Base-by-base conservation (phyloP, 306 rosid genomes). In the Glycine latifolia region DNA sequence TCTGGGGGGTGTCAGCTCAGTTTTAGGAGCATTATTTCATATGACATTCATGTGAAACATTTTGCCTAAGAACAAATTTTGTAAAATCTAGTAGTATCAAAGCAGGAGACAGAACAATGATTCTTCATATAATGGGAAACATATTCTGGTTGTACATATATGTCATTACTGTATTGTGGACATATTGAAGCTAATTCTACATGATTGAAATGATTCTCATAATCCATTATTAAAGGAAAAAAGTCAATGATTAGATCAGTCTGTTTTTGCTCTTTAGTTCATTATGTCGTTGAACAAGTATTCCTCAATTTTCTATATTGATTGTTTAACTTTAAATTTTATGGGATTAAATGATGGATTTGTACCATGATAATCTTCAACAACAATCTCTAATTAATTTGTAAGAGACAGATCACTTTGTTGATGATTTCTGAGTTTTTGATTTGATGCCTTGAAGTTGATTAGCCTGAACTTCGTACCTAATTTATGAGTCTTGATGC, bases 281-380 rank as follows among this genome's bases (percentile, higher is more conserved):
- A 26, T 26, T 26, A 26, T 26, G 31, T 1, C 31, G 2, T 26
- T 26, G 31, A 26, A 26, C 31, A 26, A 1, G 46, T 49, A 16
- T 73, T 62, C 68, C 69, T 70, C 26, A 44, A 31, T 17, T 78
- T 55, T 63, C 31, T 26, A 26, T 26, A 1, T 26, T 26, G 31
- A 26, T 26, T 49, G 14, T 33, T 44, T 58, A 47, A 37, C 15
- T 66, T 65, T 12, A 39, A 71, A 52, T 53, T 52, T 20, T 4
- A 60, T 76, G 17, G 52, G 58, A 37, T 49, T 76, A 48, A 67
- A 49, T 76, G 67, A 59, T 67, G 76, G 60, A n/a, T 47, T 59
- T 60, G 50, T 48, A 58, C 53, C 15, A 6, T 67, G 26, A 58
- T 54, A 43, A 58, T 71, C 41, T 68, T 82, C 46, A 47, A 52